Base-by-base conservation (phyloP, 129 eudicot species). In the Sambucus nigra region DNA sequence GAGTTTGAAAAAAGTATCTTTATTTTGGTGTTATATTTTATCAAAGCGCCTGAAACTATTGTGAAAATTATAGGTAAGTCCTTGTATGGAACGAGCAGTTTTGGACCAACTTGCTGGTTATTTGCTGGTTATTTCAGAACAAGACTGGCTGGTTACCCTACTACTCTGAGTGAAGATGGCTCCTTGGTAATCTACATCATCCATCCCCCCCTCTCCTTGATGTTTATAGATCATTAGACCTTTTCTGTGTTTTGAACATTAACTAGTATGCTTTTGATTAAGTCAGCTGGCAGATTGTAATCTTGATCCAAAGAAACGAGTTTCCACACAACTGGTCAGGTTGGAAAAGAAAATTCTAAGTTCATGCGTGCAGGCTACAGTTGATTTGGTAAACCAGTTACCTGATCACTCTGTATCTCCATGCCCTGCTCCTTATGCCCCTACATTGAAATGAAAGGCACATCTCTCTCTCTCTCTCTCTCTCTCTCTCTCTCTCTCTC, bases 391-490 rank as follows among this genome's bases (percentile, higher is more conserved):
- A 40, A 59, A 66, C 60, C 75, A 79, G 70, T 66, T 92, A 65
- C 99, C 99, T 40, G 94, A 86, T 79, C 72, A 60, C 22, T 73
- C 84, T 55, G 20, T 70, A 62, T 79, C 96, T 63, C 95, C 99
- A 27, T 92, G 99, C 64, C 95, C 99, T 23, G 99, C 87, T 57
- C 99, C 94, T 51, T 82, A 82, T 72, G 86, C 95, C 11, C 99
- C 96, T 25, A 38, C 29, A 51, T 55, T 92, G 69, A 80, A 78
- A 67, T 92, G 79, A 77, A 55, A 55, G 71, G 67, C 45, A 47
- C 58, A 21, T 56, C 55, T 31, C 16, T 53, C 39, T 47, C 21
- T 29, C 33, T 26, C 42, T 57, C 48, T 50, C 52, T 57, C 59
- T 40, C 59, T 16, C 54, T 57, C 11, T 29, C 24, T 13, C 33